Conservation (phyloP, 352 stramenopile species). For the Pythium myriotylum region DNA sequence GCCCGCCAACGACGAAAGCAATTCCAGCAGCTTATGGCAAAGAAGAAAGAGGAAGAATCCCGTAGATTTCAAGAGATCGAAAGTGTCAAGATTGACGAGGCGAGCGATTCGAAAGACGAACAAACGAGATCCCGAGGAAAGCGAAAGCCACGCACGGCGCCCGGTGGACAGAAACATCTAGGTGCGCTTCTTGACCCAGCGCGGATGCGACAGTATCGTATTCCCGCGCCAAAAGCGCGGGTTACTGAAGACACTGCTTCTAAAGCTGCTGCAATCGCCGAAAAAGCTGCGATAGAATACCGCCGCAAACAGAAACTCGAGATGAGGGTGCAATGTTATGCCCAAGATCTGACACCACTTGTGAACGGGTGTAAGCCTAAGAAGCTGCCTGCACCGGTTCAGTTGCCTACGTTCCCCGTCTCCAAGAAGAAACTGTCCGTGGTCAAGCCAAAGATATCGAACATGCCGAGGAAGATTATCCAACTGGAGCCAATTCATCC, state of each 20-base stretch:
- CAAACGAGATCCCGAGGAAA: conserved; percentile 7
- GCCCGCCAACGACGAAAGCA: conserved; percentile 33
- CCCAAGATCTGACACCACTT: conserved; percentile 63
- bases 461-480: conserved; percentile 7
- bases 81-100: background rate
- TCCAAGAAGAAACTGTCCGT: background rate
- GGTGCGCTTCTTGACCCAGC: background rate
- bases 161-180: background rate
- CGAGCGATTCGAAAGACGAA: background rate
- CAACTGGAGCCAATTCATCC: conserved; percentile 5
- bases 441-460: background rate
- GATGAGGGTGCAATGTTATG: conserved; percentile 57
- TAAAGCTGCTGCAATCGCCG: conserved; percentile 12
- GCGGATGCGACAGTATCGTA: conserved; percentile 5
- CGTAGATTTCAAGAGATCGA: conserved; percentile 3
- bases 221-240: background rate
- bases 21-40: conserved; percentile 19
- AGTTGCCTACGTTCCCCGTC: background rate
- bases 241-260: background rate
- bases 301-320: conserved; percentile 36
- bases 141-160: background rate
- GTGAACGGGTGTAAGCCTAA: conserved; percentile 54
- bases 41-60: conserved; percentile 38
- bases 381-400: conserved; percentile 36
- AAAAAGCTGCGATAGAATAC: conserved; percentile 27